Evolutionary conservation across 495 filamentous ascomycete species (phyloP), one percentile per base, ranked within the genome.

Genomic region (Pseudoneurospora amorphoporcata): DNA sequence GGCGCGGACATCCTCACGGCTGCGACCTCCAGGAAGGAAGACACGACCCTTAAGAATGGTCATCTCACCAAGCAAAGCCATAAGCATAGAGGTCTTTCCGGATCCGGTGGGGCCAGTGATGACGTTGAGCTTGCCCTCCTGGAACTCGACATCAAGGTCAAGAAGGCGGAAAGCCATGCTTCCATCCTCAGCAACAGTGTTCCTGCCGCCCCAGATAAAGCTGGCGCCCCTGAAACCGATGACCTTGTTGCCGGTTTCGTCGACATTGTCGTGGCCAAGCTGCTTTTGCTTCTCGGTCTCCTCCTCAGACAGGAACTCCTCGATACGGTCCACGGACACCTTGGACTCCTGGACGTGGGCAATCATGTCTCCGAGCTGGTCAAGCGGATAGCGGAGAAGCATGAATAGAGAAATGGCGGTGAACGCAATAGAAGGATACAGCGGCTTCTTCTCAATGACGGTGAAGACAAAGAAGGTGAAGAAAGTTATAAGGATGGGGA

Each of bases 11-110:
- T 97, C 93, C 74, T 97, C 91, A 72, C 95, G 89, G 79, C 92
- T 94, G 23, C 88, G 86, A 47, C 88, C 91, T 72, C 94, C 92
- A 8, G 96, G 96, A 8, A 98, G 85, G 81, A 90, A 91, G 10
- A 98, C 92, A 3, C 84, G 86, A 39, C 96, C 96, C 73, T 91
- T 86, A 12, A 97, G 80, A 39, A 92, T 83, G 8, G 92, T 95
- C 96, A 99, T 99, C 83, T 99, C 96, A 68, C 96, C 96, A 37
- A 99, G 88, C 69, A 99, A 82, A 37, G 94, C 96, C 95, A 99
- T 97, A 14, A 99, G 85, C 73, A 99, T 82, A 3, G 94, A 97
- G 0, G 94, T 96, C 84, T 99, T 99, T 69, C 96, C 96, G 70
- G 90, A 93, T 17, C 96, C 96, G 5, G 96, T 99, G 6, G 95